These are phyloP conservation scores for Penicillium coprophilum DNA, from an alignment of 495 filamentous ascomycete species.

Conservation along the genomic window DNA sequence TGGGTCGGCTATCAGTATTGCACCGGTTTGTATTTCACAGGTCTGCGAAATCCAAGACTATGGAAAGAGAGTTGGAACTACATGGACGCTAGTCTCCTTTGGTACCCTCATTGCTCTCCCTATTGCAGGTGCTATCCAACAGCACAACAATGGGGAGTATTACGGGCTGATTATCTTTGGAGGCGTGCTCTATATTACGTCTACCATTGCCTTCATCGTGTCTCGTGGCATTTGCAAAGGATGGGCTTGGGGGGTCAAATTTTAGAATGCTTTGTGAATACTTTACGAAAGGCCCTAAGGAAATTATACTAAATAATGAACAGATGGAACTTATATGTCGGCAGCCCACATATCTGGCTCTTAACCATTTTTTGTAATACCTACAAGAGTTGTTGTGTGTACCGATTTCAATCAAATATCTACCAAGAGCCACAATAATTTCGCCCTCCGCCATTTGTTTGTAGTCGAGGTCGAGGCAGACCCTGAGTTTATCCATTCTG, in stretches of 20 bases:
- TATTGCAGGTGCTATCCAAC: slow-evolving; percentile 60
- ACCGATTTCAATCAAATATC: no score
- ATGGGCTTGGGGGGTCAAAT: slow-evolving; percentile 28
- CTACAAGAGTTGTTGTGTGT: no score
- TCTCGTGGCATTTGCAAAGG: slow-evolving; percentile 50
- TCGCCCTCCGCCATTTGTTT: no score
- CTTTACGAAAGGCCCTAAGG: no score
- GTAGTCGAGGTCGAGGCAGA: no score
- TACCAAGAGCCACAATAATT: no score
- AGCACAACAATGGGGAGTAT: slow-evolving; percentile 24
- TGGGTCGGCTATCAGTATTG: slow-evolving; percentile 58
- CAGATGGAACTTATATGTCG: no score
- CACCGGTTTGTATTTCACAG: slow-evolving; percentile 60
- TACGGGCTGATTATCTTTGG: slow-evolving; percentile 55
- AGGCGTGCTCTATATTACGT: slow-evolving; percentile 50
- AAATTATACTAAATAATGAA: no score
- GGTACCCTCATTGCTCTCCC: slow-evolving; percentile 72
- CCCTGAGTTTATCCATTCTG: no score
- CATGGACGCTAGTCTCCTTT: slow-evolving; percentile 57
- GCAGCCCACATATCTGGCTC: no score
- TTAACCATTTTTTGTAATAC: no score
- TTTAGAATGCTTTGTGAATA: background rate
- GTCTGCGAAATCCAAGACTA: slow-evolving; percentile 58
- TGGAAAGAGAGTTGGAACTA: slow-evolving; percentile 62
- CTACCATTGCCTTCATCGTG: slow-evolving; percentile 46